Conservation (phyloP, 139 green algal genomes). For the Tetratostichococcus sp. region DNA sequence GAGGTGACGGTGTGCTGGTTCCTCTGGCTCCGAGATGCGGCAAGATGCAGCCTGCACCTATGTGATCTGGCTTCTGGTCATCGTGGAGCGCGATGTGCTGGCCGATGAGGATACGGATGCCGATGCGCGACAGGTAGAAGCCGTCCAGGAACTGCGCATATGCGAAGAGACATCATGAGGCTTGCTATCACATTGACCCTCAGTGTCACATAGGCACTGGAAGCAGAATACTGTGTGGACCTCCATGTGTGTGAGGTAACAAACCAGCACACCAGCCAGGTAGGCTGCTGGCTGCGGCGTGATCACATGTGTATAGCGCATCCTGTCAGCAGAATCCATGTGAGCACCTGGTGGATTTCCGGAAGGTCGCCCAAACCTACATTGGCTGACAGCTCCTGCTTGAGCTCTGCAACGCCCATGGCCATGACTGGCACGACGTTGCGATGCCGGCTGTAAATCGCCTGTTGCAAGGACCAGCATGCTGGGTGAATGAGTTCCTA, state of each 20-base stretch:
- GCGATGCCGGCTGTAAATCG: slow-evolving; percentile 55
- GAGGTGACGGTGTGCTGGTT: too few species aligned
- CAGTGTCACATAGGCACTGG: too few species aligned
- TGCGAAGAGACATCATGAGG: too few species aligned
- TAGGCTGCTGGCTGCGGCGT: too few species aligned
- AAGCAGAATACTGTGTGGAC: too few species aligned
- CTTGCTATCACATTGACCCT: too few species aligned
- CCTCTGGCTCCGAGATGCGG: too few species aligned
- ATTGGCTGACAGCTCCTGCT: slow-evolving; percentile 59
- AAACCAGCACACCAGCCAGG: too few species aligned
- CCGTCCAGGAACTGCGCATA: slow-evolving; percentile 80
- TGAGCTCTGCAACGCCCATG: slow-evolving; percentile 88
- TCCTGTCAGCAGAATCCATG: too few species aligned
- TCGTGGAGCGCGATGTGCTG: slow-evolving; percentile 95
- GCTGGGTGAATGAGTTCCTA: neutral
- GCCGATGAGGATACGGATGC: slow-evolving; percentile 97
- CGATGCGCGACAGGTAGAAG: slow-evolving; percentile 97
- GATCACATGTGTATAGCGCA: too few species aligned
- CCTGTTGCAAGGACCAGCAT: neutral
- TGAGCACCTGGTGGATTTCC: slow-evolving; percentile 91
- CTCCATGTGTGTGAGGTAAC: too few species aligned
- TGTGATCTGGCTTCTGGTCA: slow-evolving; percentile 60
- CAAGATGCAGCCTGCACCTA: slow-evolving; percentile 9
- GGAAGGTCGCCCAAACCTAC: slow-evolving; percentile 78
- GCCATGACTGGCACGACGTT: slow-evolving; percentile 97